Evolutionary conservation across 192 early-diverging fungal genomes (phyloP).

Genomic region (Allomyces macrogynus): DNA sequence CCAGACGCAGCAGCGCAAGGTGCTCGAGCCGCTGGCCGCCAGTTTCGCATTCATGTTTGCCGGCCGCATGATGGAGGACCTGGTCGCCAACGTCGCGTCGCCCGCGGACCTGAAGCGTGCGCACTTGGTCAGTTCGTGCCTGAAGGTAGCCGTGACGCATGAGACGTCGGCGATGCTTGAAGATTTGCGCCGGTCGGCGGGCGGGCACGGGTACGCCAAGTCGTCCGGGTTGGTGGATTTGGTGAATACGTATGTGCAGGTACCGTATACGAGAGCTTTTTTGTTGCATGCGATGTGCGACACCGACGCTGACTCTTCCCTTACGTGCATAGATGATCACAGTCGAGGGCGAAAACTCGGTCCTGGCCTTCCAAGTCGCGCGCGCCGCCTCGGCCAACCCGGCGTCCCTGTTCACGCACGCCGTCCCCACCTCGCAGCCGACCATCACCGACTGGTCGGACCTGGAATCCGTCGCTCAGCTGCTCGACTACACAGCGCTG

Average conservation of each 20-base stretch:
- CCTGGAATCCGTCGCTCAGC: neutral
- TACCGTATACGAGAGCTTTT: too few species aligned
- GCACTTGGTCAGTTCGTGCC: slow-evolving; percentile 22
- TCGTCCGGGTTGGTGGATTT: slow-evolving; percentile 51
- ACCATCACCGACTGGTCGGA: neutral
- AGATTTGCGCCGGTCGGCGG: slow-evolving; percentile 49
- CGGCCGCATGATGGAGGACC: slow-evolving; percentile 36
- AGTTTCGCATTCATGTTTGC: slow-evolving; percentile 54
- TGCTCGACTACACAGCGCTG: neutral
- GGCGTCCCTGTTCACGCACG: neutral
- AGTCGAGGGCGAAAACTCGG: neutral
- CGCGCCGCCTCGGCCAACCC: neutral
- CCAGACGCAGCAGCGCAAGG: slow-evolving; percentile 54
- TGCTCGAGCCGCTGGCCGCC: slow-evolving; percentile 46
- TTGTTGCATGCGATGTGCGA: too few species aligned
- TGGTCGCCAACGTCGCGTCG: slow-evolving; percentile 34
- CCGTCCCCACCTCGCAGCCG: neutral
- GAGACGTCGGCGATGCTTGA: slow-evolving; percentile 45
- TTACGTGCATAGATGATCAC: neutral
- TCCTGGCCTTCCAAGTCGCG: neutral
- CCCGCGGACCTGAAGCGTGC: slow-evolving; percentile 55
- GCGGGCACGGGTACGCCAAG: slow-evolving; percentile 57
- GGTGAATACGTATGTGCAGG: slow-evolving; percentile 38
- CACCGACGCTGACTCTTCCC: too few species aligned
- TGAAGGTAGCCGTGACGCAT: slow-evolving; percentile 51